These are phyloP conservation scores for Colletotrichum gloeosporioides DNA, from an alignment of 2,329 filamentous ascomycete species.

Conservation along the genomic window DNA sequence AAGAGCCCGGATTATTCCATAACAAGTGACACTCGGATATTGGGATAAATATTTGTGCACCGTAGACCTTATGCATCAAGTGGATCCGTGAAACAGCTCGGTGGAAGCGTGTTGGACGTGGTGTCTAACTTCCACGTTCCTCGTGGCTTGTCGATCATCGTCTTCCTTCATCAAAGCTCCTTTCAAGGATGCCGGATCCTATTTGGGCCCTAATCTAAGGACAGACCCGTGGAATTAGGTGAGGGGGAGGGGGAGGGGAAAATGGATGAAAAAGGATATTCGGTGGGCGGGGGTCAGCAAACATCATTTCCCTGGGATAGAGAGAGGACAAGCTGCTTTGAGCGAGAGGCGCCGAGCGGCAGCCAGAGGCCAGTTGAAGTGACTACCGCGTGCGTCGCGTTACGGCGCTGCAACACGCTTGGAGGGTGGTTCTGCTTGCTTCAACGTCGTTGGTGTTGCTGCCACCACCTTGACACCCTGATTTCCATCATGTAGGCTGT, in stretches of 20 bases:
- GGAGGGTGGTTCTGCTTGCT: not conserved
- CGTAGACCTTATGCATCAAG: not conserved
- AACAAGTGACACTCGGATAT: not conserved
- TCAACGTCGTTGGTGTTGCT: not conserved
- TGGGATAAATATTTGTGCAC: not conserved
- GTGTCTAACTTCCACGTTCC: conserved; percentile 4
- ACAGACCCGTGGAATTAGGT: conserved; percentile 1
- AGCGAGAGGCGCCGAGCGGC: not conserved
- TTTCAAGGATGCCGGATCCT: not conserved
- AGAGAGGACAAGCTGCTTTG: not conserved
- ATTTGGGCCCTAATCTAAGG: conserved; percentile 5
- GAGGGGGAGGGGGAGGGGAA: not conserved
- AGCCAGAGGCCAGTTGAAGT: not conserved
- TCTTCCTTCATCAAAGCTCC: conserved; percentile 8
- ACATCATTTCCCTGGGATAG: conserved; percentile 17
- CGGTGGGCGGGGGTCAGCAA: conserved; percentile 10
- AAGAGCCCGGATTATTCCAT: not conserved
- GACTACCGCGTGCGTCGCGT: not conserved
- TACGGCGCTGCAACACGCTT: not conserved
- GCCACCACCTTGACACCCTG: not conserved
- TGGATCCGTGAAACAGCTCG: not conserved
- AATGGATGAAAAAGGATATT: conserved; percentile 5
- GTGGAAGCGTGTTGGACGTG: not conserved
- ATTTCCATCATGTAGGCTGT: not conserved
- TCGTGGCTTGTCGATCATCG: conserved; percentile 13